These are phyloP conservation scores for Coemansia sp. DNA, from an alignment of 192 early-diverging fungal species.

Conservation along the genomic window DNA sequence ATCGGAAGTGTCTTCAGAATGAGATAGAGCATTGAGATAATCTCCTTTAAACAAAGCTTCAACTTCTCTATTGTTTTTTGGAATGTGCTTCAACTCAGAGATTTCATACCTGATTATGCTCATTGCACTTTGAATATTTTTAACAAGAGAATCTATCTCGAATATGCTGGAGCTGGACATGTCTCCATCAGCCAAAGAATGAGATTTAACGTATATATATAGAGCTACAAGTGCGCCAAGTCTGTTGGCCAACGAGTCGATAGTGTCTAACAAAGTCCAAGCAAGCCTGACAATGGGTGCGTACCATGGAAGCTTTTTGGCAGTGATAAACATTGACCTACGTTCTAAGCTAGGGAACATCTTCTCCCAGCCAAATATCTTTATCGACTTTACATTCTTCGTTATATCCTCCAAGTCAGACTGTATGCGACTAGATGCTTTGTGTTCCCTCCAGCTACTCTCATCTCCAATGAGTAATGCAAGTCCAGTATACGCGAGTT, in stretches of 20 bases:
- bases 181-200: too few species aligned
- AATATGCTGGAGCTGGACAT: too few species aligned
- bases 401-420: constrained; percentile 8
- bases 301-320: constrained; percentile 3
- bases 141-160: neutral
- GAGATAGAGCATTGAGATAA: constrained; percentile 22
- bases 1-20: neutral
- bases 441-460: neutral
- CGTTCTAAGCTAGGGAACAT: constrained; percentile 1
- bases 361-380: constrained; percentile 43
- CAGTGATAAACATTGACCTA: too few species aligned
- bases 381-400: constrained; percentile 14
- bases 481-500: neutral
- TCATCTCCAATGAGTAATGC: neutral
- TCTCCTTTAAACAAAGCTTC: constrained; percentile 17
- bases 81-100: neutral
- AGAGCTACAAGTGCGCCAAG: neutral
- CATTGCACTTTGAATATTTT: neutral
- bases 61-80: constrained; percentile 5
- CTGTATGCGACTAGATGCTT: neutral
- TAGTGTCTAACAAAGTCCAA: too few species aligned
- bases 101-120: neutral
- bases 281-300: too few species aligned
- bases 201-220: neutral
- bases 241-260: too few species aligned